These are phyloP conservation scores for Stagonosporopsis cucurbitacearum DNA, from an alignment of 2,329 filamentous ascomycete genomes.

Conservation along the genomic window DNA sequence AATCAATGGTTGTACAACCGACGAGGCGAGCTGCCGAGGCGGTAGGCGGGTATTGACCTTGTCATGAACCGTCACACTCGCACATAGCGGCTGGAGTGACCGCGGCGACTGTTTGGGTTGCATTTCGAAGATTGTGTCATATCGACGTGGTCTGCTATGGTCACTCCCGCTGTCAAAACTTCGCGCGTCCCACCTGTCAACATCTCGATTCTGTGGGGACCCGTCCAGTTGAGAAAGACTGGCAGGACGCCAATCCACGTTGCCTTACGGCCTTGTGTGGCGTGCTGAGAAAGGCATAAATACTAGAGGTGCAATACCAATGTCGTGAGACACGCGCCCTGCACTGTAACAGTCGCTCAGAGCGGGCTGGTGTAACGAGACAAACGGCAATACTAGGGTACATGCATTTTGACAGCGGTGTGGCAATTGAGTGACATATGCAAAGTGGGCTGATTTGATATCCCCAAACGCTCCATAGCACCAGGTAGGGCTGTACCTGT, in stretches of 20 bases:
- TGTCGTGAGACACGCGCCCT: conserved; percentile 40
- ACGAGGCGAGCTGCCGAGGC: conserved; percentile 31
- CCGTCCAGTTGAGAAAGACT: conserved; percentile 23
- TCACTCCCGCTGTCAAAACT: conserved; percentile 42
- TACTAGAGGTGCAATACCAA: conserved; percentile 26
- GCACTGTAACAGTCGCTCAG: conserved; percentile 42
- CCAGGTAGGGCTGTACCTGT: conserved; percentile 16
- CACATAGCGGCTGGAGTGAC: conserved; percentile 20
- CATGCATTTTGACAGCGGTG: conserved; percentile 40
- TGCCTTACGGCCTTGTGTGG: conserved; percentile 25
- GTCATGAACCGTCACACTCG: conserved; percentile 38
- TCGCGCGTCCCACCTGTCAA: conserved; percentile 38
- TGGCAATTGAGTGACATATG: conserved; percentile 28
- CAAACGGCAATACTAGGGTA: conserved; percentile 26
- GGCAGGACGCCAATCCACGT: conserved; percentile 40
- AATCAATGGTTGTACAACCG: conserved; percentile 31
- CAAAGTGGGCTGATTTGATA: conserved; percentile 27
- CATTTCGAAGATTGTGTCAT: conserved; percentile 20
- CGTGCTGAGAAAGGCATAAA: conserved; percentile 27
- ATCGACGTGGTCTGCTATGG: conserved; percentile 37
- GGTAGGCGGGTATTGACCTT: conserved; percentile 37
- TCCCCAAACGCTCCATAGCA: conserved; percentile 26
- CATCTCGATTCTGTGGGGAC: conserved; percentile 35
- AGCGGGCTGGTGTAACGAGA: conserved; percentile 38
- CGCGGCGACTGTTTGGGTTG: conserved; percentile 14